Conservation (phyloP, 805 yeast species). For the Barnettozyma sucrosica region DNA sequence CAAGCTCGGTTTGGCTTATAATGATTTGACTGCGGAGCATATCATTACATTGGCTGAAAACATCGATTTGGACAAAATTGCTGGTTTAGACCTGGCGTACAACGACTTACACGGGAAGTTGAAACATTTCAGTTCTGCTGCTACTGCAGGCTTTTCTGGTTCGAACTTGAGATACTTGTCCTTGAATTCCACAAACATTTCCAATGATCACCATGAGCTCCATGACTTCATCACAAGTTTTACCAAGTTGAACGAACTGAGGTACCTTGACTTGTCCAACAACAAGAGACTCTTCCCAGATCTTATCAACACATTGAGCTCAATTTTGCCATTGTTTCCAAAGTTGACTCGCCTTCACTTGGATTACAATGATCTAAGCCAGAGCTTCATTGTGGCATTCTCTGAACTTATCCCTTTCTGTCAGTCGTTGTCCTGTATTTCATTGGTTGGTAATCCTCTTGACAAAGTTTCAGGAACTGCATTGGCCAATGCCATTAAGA, state of each 20-base stretch:
- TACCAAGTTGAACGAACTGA: slow-evolving; percentile 51
- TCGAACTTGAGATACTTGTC: slow-evolving; percentile 44
- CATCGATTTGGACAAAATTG: slow-evolving; percentile 40
- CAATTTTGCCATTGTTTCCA: slow-evolving; percentile 66
- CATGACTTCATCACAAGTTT: slow-evolving; percentile 39
- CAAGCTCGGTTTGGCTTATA: slow-evolving; percentile 76
- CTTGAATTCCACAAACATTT: slow-evolving; percentile 58
- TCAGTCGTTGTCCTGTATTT: slow-evolving; percentile 55
- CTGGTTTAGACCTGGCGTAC: slow-evolving; percentile 80
- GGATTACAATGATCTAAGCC: slow-evolving; percentile 59
- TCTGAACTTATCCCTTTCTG: slow-evolving; percentile 73
- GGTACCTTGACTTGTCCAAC: slow-evolving; percentile 72
- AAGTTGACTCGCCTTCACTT: slow-evolving; percentile 60
- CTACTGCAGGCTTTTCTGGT: slow-evolving; percentile 21
- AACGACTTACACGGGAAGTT: slow-evolving; percentile 51
- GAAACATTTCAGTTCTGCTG: slow-evolving; percentile 23
- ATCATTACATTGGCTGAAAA: slow-evolving; percentile 53
- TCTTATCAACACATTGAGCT: slow-evolving; percentile 44
- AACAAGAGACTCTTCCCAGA: slow-evolving; percentile 67
- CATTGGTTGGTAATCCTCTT: slow-evolving; percentile 61
- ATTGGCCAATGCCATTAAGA: slow-evolving; percentile 58
- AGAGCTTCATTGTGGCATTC: slow-evolving; percentile 51
- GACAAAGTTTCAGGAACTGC: slow-evolving; percentile 60
- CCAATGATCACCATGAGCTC: slow-evolving; percentile 28
- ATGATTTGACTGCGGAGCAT: slow-evolving; percentile 56